phyloP scores from a whole-genome alignment of 2,329 filamentous ascomycete genomes.

The Arthrocladium fulminans region DNA sequence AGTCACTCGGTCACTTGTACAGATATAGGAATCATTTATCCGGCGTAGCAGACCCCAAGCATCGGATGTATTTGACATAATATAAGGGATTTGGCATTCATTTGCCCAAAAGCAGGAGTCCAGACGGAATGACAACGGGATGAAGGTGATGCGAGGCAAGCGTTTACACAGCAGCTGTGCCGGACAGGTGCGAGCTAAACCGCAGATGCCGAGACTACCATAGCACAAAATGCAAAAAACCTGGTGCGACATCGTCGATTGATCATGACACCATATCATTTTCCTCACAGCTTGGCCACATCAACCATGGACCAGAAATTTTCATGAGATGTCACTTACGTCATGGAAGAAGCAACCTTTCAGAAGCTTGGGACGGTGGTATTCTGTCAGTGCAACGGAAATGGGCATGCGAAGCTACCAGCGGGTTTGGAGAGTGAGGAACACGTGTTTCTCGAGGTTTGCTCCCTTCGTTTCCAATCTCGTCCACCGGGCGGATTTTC shows the following conservation, averaged over 20 bases:
- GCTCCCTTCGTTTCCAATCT: not conserved
- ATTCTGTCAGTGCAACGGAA: not conserved
- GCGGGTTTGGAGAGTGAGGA: not conserved
- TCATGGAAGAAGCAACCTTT: not conserved
- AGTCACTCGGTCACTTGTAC: not conserved
- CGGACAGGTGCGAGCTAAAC: conserved; percentile 1
- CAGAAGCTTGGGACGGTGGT: no score
- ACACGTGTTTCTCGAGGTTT: not conserved
- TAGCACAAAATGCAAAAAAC: conserved; percentile 7
- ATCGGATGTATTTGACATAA: conserved; percentile 11
- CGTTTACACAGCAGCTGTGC: not conserved
- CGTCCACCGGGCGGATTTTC: not conserved
- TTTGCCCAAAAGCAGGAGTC: not conserved
- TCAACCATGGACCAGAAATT: not conserved
- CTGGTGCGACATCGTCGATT: conserved; percentile 7
- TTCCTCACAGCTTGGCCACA: conserved; percentile 1
- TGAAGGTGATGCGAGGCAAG: not conserved
- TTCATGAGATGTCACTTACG: not conserved
- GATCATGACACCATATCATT: conserved; percentile 4
- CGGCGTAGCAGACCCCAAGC: conserved; percentile 2
- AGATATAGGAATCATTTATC: no score
- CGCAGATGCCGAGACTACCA: not conserved
- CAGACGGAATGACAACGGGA: not conserved
- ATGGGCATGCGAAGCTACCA: not conserved
- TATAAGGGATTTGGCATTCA: conserved; percentile 2